Evolutionary conservation across 345 rosid genomes (phyloP).

Genomic region (Sisymbrium irio): DNA sequence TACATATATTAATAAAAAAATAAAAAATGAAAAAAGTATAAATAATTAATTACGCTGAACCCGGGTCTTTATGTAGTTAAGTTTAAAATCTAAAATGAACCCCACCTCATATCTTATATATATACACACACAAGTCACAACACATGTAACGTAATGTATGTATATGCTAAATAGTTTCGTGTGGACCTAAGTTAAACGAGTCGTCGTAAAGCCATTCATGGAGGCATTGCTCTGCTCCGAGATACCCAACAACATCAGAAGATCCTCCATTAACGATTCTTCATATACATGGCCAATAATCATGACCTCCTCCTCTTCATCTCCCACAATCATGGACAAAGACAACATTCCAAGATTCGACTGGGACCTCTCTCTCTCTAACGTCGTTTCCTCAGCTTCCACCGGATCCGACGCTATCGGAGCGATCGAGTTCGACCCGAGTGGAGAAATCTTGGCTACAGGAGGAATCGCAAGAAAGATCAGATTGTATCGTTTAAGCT

Average conservation of each 20-base stretch:
- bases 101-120: conserved; percentile 19
- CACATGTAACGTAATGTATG: background rate
- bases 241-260: conserved; percentile 30
- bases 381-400: conserved; percentile 45
- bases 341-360: conserved; percentile 43
- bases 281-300: conserved; percentile 64
- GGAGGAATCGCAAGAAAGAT: conserved; percentile 89
- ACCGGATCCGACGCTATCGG: conserved; percentile 62
- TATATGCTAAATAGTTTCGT: conserved; percentile 8
- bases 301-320: conserved; percentile 38
- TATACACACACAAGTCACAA: conserved; percentile 20
- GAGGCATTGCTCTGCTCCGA: conserved; percentile 46
- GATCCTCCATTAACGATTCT: conserved; percentile 23
- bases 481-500: conserved; percentile 51
- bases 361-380: conserved; percentile 62
- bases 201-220: conserved; percentile 29
- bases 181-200: conserved; percentile 31
- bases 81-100: background rate
- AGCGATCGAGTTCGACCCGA: conserved; percentile 68
- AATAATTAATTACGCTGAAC: too few relatives aligned
- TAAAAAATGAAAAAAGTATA: too few relatives aligned
- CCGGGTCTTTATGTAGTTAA: too few relatives aligned
- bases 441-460: conserved; percentile 56
- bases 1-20: too few relatives aligned
- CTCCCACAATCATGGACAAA: conserved; percentile 18